Evolutionary conservation across 306 rosid species (phyloP).

Genomic region (Vicia villosa): DNA sequence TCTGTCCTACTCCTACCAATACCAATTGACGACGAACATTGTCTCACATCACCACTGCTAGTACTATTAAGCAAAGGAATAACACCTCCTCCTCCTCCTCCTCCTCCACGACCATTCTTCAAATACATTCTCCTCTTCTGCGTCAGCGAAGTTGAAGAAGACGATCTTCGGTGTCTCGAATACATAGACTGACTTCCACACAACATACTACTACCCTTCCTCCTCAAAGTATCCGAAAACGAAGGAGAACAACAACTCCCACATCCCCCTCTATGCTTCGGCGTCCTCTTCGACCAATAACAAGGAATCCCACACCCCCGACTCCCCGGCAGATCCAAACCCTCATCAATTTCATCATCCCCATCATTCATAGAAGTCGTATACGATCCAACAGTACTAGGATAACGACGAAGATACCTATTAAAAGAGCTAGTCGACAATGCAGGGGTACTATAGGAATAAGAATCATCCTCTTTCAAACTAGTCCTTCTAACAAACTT

Average conservation of each 20-base stretch:
- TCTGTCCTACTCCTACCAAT: slow-evolving; percentile 77
- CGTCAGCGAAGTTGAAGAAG: slow-evolving; percentile 54
- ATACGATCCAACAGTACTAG: slow-evolving; percentile 94
- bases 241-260: slow-evolving; percentile 91
- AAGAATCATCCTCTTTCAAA: slow-evolving; percentile 79
- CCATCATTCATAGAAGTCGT: slow-evolving; percentile 76
- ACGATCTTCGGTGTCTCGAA: slow-evolving; percentile 54
- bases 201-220: slow-evolving; percentile 78
- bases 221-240: slow-evolving; percentile 78
- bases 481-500: slow-evolving; percentile 50
- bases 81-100: slow-evolving; percentile 56
- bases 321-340: slow-evolving; percentile 71
- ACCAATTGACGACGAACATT: slow-evolving; percentile 82
- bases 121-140: slow-evolving; percentile 59
- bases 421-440: slow-evolving; percentile 87
- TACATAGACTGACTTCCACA: slow-evolving; percentile 74
- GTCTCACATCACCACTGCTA: slow-evolving; percentile 58
- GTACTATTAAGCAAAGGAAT: slow-evolving; percentile 70
- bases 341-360: slow-evolving; percentile 69
- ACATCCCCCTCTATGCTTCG: slow-evolving; percentile 62
- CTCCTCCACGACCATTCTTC: slow-evolving; percentile 51
- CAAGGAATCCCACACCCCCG: slow-evolving; percentile 98
- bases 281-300: slow-evolving; percentile 88
- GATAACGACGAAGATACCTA: slow-evolving; percentile 53
- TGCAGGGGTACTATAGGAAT: slow-evolving; percentile 91